Percentiles rank a stretch among this genome's conserved stretches.
phyloP scores from a whole-genome alignment of 345 rosid species.

The Lepidium didymum region DNA sequence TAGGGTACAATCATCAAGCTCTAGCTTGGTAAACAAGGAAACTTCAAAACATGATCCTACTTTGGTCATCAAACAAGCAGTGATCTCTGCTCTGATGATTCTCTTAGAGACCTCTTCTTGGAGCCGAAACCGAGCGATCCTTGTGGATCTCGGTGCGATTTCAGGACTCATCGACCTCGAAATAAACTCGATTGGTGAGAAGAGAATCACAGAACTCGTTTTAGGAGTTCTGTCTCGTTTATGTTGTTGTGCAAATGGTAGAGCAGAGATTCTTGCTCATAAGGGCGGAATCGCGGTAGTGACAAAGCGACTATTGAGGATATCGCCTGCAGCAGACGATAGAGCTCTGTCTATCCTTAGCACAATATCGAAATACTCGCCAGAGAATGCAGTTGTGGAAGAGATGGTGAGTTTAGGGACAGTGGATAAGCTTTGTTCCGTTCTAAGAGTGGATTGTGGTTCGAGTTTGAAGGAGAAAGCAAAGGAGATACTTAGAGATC shows the following conservation, averaged over 20 bases:
- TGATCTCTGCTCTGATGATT: conserved; percentile 44
- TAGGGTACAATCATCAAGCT: conserved; percentile 11
- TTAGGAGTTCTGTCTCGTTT: conserved; percentile 46
- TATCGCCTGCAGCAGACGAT: conserved; percentile 45
- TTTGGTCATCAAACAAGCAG: conserved; percentile 35
- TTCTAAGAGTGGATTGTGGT: conserved; percentile 40
- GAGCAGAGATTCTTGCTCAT: conserved; percentile 53
- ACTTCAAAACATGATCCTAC: conserved; percentile 11
- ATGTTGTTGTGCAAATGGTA: conserved; percentile 67
- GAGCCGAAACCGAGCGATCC: conserved; percentile 48
- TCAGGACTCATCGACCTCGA: conserved; percentile 66
- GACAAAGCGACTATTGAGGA: conserved; percentile 42
- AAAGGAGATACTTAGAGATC: conserved; percentile 41
- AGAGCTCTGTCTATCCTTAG: conserved; percentile 51
- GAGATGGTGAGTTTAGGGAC: conserved; percentile 61
- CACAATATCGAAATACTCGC: conserved; percentile 39
- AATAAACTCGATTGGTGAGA: conserved; percentile 28
- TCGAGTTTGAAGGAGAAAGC: conserved; percentile 46
- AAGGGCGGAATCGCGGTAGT: conserved; percentile 50
- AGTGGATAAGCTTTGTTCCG: conserved; percentile 48
- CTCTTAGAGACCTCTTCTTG: conserved; percentile 40
- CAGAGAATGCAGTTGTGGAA: conserved; percentile 39
- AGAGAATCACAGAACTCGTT: conserved; percentile 49
- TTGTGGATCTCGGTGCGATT: conserved; percentile 50
- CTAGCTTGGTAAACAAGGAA: not conserved